Base-by-base conservation (phyloP, 805 yeast species). In the Lipomyces mesembrius region DNA sequence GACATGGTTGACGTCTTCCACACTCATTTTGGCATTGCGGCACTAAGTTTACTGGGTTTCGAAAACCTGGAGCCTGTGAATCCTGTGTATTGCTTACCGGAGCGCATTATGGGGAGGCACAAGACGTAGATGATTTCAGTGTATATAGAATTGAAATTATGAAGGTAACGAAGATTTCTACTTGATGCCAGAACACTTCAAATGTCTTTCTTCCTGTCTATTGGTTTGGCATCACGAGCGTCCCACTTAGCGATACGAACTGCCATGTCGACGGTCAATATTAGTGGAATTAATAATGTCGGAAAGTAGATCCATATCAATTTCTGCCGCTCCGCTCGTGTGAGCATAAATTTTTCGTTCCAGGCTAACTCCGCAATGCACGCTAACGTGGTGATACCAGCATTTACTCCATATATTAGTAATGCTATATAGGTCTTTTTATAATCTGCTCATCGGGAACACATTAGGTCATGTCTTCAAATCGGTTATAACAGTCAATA, bases 1-100 rank as follows among this genome's bases (percentile, higher is more conserved):
- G 92, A 96, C 75, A 92, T 89, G 76, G 93, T 88, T 1, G 99
- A 95, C 76, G 95, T 95, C 0, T 95, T 87, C 75, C 99, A 95
- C 76, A 95, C 99, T 0, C 82, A 88, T 20, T 95, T 95, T 78
- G 97, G 97, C 0, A 79, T 94, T 25, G 89, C 97, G 0, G 99
- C 97, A 0, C 80, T 95, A 65, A 88, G 96, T 74, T 78, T 95
- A 62, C 81, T 93, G 78, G 90, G 89, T 1, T 85, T 79, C 64
- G 86, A 85, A 20, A 79, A 81, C 57, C 79, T 94, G 34, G 82
- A 78, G n/a, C 80, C 82, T 4, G 85, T 95, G 8, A 94, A 92
- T 77, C 97, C 99, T 0, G 83, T 88, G 3, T 93, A 91, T 77
- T 94, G 98, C 75, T 82, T 95, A 82, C 97, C 98, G 2, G 71